Base-by-base conservation (phyloP, 1,284 basidiomycete genomes). In the Neonothopanus nambi region DNA sequence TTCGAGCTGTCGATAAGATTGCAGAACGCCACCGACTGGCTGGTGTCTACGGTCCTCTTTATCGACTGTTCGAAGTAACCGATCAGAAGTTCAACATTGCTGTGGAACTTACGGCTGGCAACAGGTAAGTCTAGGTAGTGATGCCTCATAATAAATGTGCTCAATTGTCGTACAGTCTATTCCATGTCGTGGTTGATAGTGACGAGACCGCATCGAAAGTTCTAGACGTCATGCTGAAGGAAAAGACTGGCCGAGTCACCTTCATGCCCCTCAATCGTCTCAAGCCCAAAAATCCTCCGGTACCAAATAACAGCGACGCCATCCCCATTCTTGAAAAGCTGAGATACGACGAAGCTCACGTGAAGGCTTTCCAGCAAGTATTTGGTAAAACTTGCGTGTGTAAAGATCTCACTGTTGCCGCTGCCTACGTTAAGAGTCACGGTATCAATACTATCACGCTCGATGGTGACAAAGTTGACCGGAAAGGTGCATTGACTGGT, bases 241-340 rank as follows among this genome's bases (percentile, higher is more conserved):
- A 98, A 64, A 91, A 89, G 67, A 89, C 85, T 5, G 97, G 97
- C 1, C 87, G 97, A 49, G 92, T 99, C 18, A 99, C 97, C 0
- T 98, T 98, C 73, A 95, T 99, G 88, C 97, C 97, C 12, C 81
- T 99, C 42, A 99, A 99, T 69, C 89, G 96, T n/a, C 84, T 99
- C 48, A 89, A 91, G 63, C 89, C 91, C 38, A 91, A 89, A 60
- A 78, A 79, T 42, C 75, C 78, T 0, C 70, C 76, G 0, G 73
- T 79, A 12, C 95, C 95, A 0, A 87, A 90, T 59, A 88, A 87
- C 3, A 82, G 87, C 52, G 96, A 99, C 61, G 94, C 93, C 0
- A 85, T 98, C 40, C 93, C 95, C 0, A 82, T 95, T 55, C 76
- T 95, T 48, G 82, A 87, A 57, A 95, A 95, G 69, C 81, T 99